These are phyloP conservation scores for Aspergillus quadricinctus DNA, from an alignment of 2,329 filamentous ascomycete genomes.

Conservation along the genomic window DNA sequence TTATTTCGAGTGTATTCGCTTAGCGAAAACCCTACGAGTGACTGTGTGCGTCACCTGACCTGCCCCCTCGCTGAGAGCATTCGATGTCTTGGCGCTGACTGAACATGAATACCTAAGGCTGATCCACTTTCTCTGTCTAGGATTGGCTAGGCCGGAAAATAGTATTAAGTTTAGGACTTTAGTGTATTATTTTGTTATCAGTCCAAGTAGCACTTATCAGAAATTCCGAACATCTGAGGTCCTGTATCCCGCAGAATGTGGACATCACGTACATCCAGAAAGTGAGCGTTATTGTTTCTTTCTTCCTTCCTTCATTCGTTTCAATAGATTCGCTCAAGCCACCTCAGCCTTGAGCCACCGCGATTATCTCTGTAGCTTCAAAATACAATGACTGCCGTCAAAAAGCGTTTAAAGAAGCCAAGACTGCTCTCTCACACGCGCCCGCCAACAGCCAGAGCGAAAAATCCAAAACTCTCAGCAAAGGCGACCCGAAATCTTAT, in stretches of 20 bases:
- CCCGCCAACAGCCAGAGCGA: conserved; percentile 38
- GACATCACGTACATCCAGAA: background rate
- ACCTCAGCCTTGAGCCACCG: background rate
- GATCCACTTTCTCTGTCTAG: conserved; percentile 3
- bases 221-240: background rate
- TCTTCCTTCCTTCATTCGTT: background rate
- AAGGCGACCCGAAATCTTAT: conserved; percentile 57
- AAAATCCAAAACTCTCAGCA: conserved; percentile 46
- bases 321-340: background rate
- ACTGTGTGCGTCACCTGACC: conserved; percentile 38
- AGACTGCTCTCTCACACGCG: conserved; percentile 43
- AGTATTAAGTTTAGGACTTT: background rate
- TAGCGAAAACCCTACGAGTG: conserved; percentile 37
- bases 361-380: background rate
- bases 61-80: conserved; percentile 6
- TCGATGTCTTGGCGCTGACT: conserved; percentile 8
- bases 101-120: background rate
- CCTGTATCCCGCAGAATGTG: background rate
- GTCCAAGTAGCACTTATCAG: background rate
- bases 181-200: background rate
- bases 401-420: conserved; percentile 29
- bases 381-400: conserved; percentile 27
- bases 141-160: conserved; percentile 3
- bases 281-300: background rate
- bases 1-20: conserved; percentile 37